Percentiles rank a stretch among this genome's conserved stretches.
Evolutionary conservation across 768 basidiomycete species (phyloP).

Genomic region (Pulveroboletus sp.): DNA sequence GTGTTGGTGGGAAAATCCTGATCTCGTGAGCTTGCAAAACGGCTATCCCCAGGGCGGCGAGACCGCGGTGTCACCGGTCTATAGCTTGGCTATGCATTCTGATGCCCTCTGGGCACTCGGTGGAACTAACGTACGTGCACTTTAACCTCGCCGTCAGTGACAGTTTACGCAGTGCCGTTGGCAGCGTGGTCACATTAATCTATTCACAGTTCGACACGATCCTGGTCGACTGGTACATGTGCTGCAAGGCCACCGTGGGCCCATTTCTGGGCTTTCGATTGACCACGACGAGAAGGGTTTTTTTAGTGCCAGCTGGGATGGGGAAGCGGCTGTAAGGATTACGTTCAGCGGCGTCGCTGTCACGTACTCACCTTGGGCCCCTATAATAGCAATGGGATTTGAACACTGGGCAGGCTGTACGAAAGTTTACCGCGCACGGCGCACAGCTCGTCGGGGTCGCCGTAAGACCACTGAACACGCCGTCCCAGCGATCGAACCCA

Average conservation of each 20-base stretch:
- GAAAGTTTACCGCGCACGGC: conserved; percentile 76
- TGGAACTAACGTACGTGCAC: conserved; percentile 69
- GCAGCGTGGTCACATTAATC: conserved; percentile 85
- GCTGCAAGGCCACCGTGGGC: conserved; percentile 62
- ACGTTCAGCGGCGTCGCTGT: neutral
- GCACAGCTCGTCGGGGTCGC: conserved; percentile 81
- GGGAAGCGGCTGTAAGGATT: conserved; percentile 69
- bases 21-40: conserved; percentile 16
- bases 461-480: conserved; percentile 57
- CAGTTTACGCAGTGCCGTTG: conserved; percentile 14
- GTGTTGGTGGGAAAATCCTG: conserved; percentile 86
- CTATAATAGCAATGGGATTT: conserved; percentile 90
- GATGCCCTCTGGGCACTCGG: conserved; percentile 92
- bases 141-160: conserved; percentile 13
- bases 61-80: conserved; percentile 62
- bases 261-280: conserved; percentile 82
- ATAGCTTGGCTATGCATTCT: conserved; percentile 86
- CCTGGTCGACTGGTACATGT: conserved; percentile 75
- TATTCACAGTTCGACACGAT: conserved; percentile 90
- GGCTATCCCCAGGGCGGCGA: conserved; percentile 45
- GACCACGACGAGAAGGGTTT: conserved; percentile 79
- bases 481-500: conserved; percentile 30
- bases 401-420: conserved; percentile 76
- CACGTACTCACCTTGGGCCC: conserved; percentile 4
- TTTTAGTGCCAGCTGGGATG: conserved; percentile 94